Base-by-base conservation (phyloP, 352 stramenopile genomes). In the Globisporangium alternatum region DNA sequence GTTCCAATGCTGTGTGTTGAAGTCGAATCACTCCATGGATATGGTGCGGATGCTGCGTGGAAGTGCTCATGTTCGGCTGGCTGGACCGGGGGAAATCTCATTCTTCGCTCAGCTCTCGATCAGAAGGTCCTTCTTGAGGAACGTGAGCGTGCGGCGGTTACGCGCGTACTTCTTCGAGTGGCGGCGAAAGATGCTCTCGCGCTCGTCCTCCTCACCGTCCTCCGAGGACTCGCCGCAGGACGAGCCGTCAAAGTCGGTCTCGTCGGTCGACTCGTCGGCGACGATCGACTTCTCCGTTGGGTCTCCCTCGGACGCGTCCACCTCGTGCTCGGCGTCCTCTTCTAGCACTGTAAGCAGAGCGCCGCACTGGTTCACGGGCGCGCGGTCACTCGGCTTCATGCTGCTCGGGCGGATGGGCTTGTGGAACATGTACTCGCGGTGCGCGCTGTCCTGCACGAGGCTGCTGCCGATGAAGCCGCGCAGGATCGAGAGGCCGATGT, bases 391-490 rank as follows among this genome's bases (percentile, higher is more conserved):
- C 5, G 70, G 70, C 44, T 74, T 77, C 6, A 89, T 64, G 28
- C 76, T 58, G 19, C 78, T 75, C 3, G 81, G 80, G 12, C 75
- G 74, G 15, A 89, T 83, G 2, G 81, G 67, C 51, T 71, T 71
- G 60, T 83, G 81, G 64, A 81, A 83, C 28, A 65, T 71, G 62
- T 91, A 91, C 10, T 82, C 76, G 45, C 69, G 76, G 72, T 91
- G 81, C 2, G 62, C 73, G 33, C 67, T 67, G 62, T 90, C 69
- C 31, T 83, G 72, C 41, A 91, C 81, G 21, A 85, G 69, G 5
- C 69, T 67, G 52, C 79, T 89, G 30, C 83, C 83, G 5, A 91
- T 61, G 62, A 91, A 91, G 45, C 81, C 81, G 28, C 81, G 81
- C 31, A 91, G 44, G 56, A 91, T 86, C 5, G 83, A 89, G 6